Base-by-base conservation (phyloP, 176 grass and related monocot genomes). In the Paspalum vaginatum region DNA sequence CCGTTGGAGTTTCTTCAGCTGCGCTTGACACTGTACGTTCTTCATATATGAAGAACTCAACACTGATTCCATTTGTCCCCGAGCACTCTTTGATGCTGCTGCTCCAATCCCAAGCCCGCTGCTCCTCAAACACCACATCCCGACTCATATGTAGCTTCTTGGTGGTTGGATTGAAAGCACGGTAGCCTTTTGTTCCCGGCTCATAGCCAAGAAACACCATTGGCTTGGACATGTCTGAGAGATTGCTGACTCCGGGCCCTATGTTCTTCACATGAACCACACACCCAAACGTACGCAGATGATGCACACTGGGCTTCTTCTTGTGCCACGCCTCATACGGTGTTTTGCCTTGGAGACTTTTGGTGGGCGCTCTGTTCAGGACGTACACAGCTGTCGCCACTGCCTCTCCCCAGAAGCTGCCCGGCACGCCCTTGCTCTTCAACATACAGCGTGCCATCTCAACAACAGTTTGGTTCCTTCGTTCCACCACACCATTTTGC, bases 1-100 rank as follows among this genome's bases (percentile, higher is more conserved):
- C n/a, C n/a, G 53, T 55, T 18, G 8, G 2, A 55, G 8, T 55
- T n/a, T 4, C 2, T 0, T 55, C 52, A 54, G 52, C 0, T n/a
- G n/a, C 18, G n/a, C 0, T 0, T n/a, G 2, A 54, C 20, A 54
- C 0, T 54, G 52, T 0, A 54, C 17, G 20, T 20, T n/a, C 7
- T 43, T 43, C 7, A 43, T 54, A 18, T 1, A 18, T 3, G 7
- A 2, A 6, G 7, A 20, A 2, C 52, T 54, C 9, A n/a, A n/a
- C n/a, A n/a, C n/a, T n/a, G n/a, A n/a, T n/a, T n/a, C n/a, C n/a
- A n/a, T n/a, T n/a, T n/a, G n/a, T n/a, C n/a, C n/a, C n/a, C n/a
- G n/a, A n/a, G n/a, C n/a, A n/a, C n/a, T n/a, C n/a, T n/a, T n/a
- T n/a, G n/a, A n/a, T n/a, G n/a, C n/a, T n/a, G n/a, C n/a, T n/a